These are phyloP conservation scores for Cutaneotrichosporon dermatis DNA, from an alignment of 1,284 basidiomycete species.

Conservation along the genomic window DNA sequence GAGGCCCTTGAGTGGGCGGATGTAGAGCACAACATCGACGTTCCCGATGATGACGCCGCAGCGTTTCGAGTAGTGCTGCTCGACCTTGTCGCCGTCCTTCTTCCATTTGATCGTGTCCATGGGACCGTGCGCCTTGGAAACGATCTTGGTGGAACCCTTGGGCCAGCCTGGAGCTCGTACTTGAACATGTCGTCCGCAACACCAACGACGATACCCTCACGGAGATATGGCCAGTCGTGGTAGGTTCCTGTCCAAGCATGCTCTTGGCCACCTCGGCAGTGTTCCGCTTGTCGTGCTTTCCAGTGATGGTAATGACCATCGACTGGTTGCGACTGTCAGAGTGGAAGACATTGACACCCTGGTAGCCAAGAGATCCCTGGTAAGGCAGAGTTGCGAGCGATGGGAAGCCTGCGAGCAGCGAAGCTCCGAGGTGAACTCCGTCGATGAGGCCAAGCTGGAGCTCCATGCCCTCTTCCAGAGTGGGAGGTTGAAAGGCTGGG, in stretches of 20 bases:
- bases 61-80: slow-evolving; percentile 81
- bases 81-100: slow-evolving; percentile 71
- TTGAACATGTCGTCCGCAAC: slow-evolving; percentile 84
- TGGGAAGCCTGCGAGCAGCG: slow-evolving; percentile 92
- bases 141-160: slow-evolving; percentile 56
- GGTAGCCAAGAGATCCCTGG: slow-evolving; percentile 69
- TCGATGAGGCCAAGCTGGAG: slow-evolving; percentile 81
- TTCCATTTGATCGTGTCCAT: slow-evolving; percentile 68
- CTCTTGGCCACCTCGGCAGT: slow-evolving; percentile 68
- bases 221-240: slow-evolving; percentile 89
- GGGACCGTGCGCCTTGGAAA: slow-evolving; percentile 66
- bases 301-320: slow-evolving; percentile 81
- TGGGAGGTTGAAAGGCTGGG: slow-evolving; percentile 78
- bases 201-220: slow-evolving; percentile 81
- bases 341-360: slow-evolving; percentile 92
- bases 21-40: slow-evolving; percentile 75
- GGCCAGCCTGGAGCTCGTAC: slow-evolving; percentile 65
- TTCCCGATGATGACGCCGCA: slow-evolving; percentile 79
- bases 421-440: slow-evolving; percentile 79
- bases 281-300: slow-evolving; percentile 63
- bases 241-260: slow-evolving; percentile 74
- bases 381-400: slow-evolving; percentile 85
- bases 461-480: slow-evolving; percentile 72
- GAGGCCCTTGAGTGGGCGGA: slow-evolving; percentile 81
- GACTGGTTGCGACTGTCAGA: slow-evolving; percentile 84